Evolutionary conservation across 352 stramenopile species (phyloP), one percentile per base, ranked within the genome.

Genomic region (Globisporangium rhizosaccharum): DNA sequence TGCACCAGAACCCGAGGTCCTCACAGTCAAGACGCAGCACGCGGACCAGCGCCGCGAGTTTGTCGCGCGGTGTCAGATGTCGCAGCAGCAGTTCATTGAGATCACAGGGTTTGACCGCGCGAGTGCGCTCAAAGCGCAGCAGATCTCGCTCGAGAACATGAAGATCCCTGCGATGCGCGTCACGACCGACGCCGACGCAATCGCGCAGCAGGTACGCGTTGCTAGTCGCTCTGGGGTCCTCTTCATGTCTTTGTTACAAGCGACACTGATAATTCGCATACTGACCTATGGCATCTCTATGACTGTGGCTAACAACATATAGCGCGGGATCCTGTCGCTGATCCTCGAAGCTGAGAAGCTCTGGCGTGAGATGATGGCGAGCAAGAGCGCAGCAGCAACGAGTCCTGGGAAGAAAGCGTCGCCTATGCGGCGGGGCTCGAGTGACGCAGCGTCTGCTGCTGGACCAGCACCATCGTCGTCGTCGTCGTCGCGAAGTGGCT

Each of bases 21-120:
- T 76, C 10, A 71, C 59, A 12, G 51, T 85, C 2, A 87, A 90
- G 67, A 84, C 67, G 41, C 71, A 84, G 61, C 79, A 92, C 41
- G 20, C 85, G 52, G 75, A 82, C 30, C 75, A 89, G 53, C 76
- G 80, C 11, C 72, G 72, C 10, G 82, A 92, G 51, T 92, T 92
- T 44, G 68, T 78, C 1, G 70, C 46, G 49, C 82, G 82, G 10
- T 90, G 80, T 61, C 76, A 79, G 51, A 85, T 82, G 68, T 92
- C 82, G 6, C 82, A 92, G 56, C 68, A 86, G 17, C 80, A 90
- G 46, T 92, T 90, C 61, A 82, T 92, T 46, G 80, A 89, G 33
- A 87, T 92, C 54, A 82, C 70, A 49, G 75, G 76, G 30, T 71
- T 90, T 67, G 82, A 92, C 46, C 79, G 82, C 20, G 55, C 56